Percentiles rank a stretch among this genome's conserved stretches.
These are phyloP conservation scores for Penicillium ochrochloron DNA, from an alignment of 495 filamentous ascomycete genomes.

Conservation along the genomic window DNA sequence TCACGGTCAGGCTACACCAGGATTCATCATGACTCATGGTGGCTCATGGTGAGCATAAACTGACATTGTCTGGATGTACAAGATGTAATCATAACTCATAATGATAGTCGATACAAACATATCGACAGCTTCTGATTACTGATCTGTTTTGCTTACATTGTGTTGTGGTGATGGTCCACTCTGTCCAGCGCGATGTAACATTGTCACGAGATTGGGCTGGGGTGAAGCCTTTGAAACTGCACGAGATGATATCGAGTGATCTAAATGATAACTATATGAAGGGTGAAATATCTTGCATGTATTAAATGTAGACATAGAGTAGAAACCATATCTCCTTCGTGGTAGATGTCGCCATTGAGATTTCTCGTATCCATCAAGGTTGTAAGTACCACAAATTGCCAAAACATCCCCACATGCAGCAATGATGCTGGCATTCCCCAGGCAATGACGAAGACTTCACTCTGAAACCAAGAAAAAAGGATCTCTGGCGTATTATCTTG, in stretches of 20 bases:
- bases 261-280: background rate
- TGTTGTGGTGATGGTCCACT: background rate
- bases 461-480: constrained; percentile 23
- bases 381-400: background rate
- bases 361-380: background rate
- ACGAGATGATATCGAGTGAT: background rate
- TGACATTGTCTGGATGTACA: constrained; percentile 14
- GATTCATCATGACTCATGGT: constrained; percentile 29
- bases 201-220: background rate
- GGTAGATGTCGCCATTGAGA: background rate
- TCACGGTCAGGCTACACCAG: background rate
- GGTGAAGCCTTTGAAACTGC: background rate
- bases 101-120: background rate
- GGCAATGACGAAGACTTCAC: constrained; percentile 24
- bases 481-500: constrained; percentile 15
- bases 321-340: background rate
- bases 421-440: background rate
- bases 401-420: background rate
- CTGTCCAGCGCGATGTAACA: background rate
- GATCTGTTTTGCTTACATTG: background rate
- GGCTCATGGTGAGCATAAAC: constrained; percentile 16
- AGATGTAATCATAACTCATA: background rate
- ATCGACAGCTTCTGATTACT: background rate
- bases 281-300: background rate
- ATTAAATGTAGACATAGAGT: background rate